Percentiles rank a stretch among this genome's conserved stretches.
Conservation (phyloP, 164 flowering plant genomes). For the Warburgia ugandensis region DNA sequence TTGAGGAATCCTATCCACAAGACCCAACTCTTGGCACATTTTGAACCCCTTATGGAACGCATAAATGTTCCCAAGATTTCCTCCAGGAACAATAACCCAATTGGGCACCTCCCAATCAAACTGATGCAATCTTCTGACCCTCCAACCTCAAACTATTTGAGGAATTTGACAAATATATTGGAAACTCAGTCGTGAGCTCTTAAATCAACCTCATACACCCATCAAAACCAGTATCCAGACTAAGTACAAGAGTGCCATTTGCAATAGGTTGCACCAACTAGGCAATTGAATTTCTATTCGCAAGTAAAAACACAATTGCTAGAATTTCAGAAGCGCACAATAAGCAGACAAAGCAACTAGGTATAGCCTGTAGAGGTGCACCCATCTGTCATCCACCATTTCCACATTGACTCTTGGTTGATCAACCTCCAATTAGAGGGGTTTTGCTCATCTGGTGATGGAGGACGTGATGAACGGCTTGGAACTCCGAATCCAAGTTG, state of each 20-base stretch:
- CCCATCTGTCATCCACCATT: too few species aligned
- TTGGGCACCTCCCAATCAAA: slow-evolving; percentile 94
- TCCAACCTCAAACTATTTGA: slow-evolving; percentile 77
- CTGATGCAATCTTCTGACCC: slow-evolving; percentile 88
- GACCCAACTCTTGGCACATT: too few species aligned
- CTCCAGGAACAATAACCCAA: too few species aligned
- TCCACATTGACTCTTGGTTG: too few species aligned
- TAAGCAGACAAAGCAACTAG: slow-evolving; percentile 71
- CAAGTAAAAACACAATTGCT: slow-evolving; percentile 61
- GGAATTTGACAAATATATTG: slow-evolving; percentile 79
- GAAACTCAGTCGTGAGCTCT: slow-evolving; percentile 70
- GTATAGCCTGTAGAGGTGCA: slow-evolving; percentile 82
- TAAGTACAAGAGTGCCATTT: slow-evolving; percentile 79
- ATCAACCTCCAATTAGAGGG: too few species aligned
- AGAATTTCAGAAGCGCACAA: slow-evolving; percentile 89
- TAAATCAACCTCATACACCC: too few species aligned
- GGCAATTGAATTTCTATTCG: slow-evolving; percentile 54
- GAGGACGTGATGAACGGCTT: too few species aligned
- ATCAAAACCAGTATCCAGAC: slow-evolving; percentile 81
- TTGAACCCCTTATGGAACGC: too few species aligned
- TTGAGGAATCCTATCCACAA: too few species aligned
- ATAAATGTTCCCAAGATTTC: too few species aligned
- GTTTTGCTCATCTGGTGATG: too few species aligned
- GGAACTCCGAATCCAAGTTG: too few species aligned
- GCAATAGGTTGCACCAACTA: slow-evolving; percentile 82